Percentiles rank a stretch among this genome's conserved stretches.
Evolutionary conservation across 768 basidiomycete genomes (phyloP).

Genomic region (Mrakia frigida): DNA sequence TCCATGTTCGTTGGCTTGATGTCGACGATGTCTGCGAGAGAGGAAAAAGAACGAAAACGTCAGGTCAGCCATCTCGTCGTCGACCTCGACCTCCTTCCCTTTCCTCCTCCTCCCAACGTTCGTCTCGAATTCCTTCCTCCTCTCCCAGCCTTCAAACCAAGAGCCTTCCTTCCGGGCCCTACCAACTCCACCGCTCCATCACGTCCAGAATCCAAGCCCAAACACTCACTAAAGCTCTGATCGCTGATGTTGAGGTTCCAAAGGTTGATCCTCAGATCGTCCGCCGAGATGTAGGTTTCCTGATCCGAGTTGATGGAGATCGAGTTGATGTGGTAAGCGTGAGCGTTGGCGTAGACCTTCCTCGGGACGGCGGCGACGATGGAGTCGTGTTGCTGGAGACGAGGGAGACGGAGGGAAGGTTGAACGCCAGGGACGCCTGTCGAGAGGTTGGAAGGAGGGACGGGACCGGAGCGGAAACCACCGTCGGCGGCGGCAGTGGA

Average conservation of each 20-base stretch:
- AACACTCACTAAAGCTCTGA: slow-evolving; percentile 97
- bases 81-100: background rate
- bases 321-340: slow-evolving; percentile 99
- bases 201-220: too few relatives aligned
- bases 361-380: slow-evolving; percentile 97
- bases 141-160: too few relatives aligned
- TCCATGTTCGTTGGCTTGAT: slow-evolving; percentile 99
- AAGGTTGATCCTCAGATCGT: slow-evolving; percentile 92
- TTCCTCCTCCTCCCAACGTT: background rate
- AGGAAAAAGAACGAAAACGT: background rate
- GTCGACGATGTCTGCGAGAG: slow-evolving; percentile 88
- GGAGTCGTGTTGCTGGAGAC: slow-evolving; percentile 89
- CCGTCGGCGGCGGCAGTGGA: slow-evolving; percentile 49
- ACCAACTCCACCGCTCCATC: too few relatives aligned
- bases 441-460: slow-evolving; percentile 21
- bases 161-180: too few relatives aligned
- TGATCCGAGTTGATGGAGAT: slow-evolving; percentile 99
- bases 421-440: background rate
- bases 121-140: background rate
- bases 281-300: slow-evolving; percentile 99
- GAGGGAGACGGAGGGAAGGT: slow-evolving; percentile 65
- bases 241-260: slow-evolving; percentile 99
- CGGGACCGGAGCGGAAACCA: slow-evolving; percentile 32
- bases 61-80: background rate
- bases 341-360: slow-evolving; percentile 98